These are phyloP conservation scores for Leccinum variicolor DNA, from an alignment of 768 basidiomycete genomes.

Conservation along the genomic window DNA sequence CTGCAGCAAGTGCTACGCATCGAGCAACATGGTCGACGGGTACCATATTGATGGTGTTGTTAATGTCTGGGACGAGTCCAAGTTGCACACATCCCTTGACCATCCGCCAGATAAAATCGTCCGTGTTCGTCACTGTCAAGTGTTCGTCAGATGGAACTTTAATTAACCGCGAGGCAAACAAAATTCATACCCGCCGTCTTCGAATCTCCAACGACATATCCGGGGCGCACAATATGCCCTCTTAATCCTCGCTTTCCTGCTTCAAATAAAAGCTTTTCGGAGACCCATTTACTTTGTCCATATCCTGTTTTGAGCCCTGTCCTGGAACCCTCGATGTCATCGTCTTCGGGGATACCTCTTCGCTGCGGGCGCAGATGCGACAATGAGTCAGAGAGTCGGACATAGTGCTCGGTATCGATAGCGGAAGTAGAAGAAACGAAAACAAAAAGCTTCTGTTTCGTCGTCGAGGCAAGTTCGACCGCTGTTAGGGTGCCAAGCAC, in stretches of 20 bases:
- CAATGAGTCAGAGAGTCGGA: constrained; percentile 76
- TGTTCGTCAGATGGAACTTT: constrained; percentile 1
- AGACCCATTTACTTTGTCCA: constrained; percentile 98
- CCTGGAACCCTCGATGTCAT: constrained; percentile 85
- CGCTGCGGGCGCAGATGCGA: constrained; percentile 37
- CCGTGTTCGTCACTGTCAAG: constrained; percentile 87
- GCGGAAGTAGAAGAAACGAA: constrained; percentile 98
- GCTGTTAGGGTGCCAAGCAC: constrained; percentile 89
- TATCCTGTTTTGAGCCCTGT: constrained; percentile 82
- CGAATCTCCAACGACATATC: constrained; percentile 95
- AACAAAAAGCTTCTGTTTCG: constrained; percentile 74
- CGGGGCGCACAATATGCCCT: constrained; percentile 87
- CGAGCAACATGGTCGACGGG: constrained; percentile 95
- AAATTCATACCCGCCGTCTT: constrained; percentile 66
- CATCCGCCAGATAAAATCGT: constrained; percentile 97
- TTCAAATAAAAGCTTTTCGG: constrained; percentile 90
- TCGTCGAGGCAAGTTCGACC: constrained; percentile 70
- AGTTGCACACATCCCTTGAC: constrained; percentile 99
- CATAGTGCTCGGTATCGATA: constrained; percentile 88
- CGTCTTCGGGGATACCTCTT: constrained; percentile 79
- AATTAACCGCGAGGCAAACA: not conserved
- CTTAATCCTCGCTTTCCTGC: constrained; percentile 82
- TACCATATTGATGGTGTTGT: constrained; percentile 98
- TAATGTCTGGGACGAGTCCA: constrained; percentile 95
- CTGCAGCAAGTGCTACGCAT: constrained; percentile 69